Evolutionary conservation across 2,329 filamentous ascomycete genomes (phyloP).

Genomic region (Coniochaeta prunicola): DNA sequence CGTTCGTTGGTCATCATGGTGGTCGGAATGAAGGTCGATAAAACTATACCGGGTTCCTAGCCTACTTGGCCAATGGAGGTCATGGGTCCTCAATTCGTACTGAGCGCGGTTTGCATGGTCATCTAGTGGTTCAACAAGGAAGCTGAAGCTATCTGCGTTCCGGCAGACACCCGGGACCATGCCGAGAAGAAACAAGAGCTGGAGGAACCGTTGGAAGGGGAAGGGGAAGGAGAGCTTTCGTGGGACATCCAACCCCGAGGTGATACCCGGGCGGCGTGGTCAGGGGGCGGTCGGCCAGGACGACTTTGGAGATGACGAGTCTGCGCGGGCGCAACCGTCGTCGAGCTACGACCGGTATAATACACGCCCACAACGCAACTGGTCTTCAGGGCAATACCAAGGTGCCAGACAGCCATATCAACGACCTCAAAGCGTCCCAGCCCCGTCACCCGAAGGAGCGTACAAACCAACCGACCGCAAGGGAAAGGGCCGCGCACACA

Average conservation of each 20-base stretch:
- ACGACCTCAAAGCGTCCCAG: not conserved
- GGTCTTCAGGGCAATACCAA: not conserved
- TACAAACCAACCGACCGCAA: not conserved
- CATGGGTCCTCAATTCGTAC: not conserved
- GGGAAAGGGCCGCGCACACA: not conserved
- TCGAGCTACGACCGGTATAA: not conserved
- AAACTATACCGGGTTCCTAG: not conserved
- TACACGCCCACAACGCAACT: not conserved
- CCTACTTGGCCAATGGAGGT: not conserved
- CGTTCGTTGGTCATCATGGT: not conserved
- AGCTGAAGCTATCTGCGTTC: not conserved
- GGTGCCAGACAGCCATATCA: not conserved
- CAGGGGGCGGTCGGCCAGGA: not conserved
- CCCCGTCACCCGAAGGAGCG: not conserved
- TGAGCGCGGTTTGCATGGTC: not conserved
- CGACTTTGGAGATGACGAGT: not conserved
- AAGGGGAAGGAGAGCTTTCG: not conserved
- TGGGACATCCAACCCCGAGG: not conserved
- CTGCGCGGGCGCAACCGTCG: not conserved
- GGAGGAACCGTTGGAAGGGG: not conserved
- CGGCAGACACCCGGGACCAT: not conserved
- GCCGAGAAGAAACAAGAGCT: not conserved
- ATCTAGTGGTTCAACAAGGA: not conserved
- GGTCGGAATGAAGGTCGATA: not conserved
- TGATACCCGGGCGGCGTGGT: not conserved